Evolutionary conservation across 495 filamentous ascomycete species (phyloP).

Genomic region (Lophium mytilinum): DNA sequence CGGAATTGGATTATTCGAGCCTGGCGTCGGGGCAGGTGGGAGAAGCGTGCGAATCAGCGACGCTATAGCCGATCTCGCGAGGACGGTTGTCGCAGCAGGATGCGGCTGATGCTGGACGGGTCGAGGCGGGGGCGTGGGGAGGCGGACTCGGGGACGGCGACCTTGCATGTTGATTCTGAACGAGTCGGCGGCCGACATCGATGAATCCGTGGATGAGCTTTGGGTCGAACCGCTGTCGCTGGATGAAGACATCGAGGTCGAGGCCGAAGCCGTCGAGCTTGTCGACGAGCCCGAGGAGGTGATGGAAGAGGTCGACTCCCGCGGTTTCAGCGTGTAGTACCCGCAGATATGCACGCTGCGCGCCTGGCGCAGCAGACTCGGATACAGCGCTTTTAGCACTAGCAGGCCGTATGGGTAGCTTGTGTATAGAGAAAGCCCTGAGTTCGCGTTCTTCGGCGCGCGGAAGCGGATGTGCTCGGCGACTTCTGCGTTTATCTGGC

Average conservation of each 20-base stretch:
- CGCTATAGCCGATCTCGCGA: constrained; percentile 1
- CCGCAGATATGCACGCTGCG: constrained; percentile 28
- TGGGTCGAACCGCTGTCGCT: not conserved
- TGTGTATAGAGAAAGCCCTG: constrained; percentile 18
- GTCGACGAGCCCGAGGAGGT: not conserved
- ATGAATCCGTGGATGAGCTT: not conserved
- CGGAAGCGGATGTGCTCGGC: constrained; percentile 3
- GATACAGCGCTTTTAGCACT: constrained; percentile 21
- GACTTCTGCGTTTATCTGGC: constrained; percentile 7
- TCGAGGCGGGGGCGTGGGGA: not conserved
- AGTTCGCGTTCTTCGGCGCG: not conserved
- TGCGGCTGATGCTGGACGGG: not conserved
- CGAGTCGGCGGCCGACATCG: not conserved
- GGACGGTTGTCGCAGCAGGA: constrained; percentile 7
- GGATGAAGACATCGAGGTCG: not conserved
- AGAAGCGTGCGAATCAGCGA: constrained; percentile 15
- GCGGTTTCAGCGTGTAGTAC: constrained; percentile 8
- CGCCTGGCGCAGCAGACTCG: constrained; percentile 24
- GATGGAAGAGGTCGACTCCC: not conserved
- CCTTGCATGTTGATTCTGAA: not conserved
- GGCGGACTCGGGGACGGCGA: not conserved
- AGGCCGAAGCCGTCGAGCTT: not conserved
- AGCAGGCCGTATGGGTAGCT: constrained; percentile 27
- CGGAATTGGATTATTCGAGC: too few relatives aligned
- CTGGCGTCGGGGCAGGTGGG: constrained; percentile 1